Base-by-base conservation (phyloP, 768 basidiomycete species). In the Tulasnella sp. region DNA sequence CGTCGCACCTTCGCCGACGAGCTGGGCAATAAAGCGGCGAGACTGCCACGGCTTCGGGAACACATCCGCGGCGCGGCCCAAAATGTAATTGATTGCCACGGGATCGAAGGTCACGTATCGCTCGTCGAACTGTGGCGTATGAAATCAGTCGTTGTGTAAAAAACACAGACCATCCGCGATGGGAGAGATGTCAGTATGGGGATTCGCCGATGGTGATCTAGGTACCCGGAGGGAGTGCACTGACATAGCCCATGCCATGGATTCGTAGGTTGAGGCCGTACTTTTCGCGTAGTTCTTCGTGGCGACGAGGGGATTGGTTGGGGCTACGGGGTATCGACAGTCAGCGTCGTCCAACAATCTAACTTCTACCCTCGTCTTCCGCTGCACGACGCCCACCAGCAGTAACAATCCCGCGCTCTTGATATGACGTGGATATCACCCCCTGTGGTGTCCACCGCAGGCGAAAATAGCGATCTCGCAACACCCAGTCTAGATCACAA, bases 21-120 rank as follows among this genome's bases (percentile, higher is more conserved):
- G 76, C 56, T 77, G 74, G 11, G 80, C 78, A 32, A 96, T 86
- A 41, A 86, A 69, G 40, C 75, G 72, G 21, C 89, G 79, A 1
- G 87, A 84, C 61, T 81, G 80, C 77, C 79, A 83, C 11, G 92
- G 89, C 66, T 94, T 94, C 66, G 89, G 84, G 65, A 88, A 91
- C 37, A 68, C 65, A 2, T 37, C 75, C 72, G 14, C 81, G 0
- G 78, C 74, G 56, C 88, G 77, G 63, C 83, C 83, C 48, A 92
- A 71, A 40, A 94, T 75, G 65, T 92, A 81, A 9, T 75, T 68
- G 31, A 93, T 66, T 0, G 90, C 83, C 25, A 77, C 67, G 3
- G 89, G 86, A 65, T 94, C 91, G 39, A 89, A 73, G 0, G 88
- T 86, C 54, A 89, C 72, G 2, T 93, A 77, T 34, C 91, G 81